Conservation (phyloP, 2,329 filamentous ascomycete species). For the Phoma sp. region DNA sequence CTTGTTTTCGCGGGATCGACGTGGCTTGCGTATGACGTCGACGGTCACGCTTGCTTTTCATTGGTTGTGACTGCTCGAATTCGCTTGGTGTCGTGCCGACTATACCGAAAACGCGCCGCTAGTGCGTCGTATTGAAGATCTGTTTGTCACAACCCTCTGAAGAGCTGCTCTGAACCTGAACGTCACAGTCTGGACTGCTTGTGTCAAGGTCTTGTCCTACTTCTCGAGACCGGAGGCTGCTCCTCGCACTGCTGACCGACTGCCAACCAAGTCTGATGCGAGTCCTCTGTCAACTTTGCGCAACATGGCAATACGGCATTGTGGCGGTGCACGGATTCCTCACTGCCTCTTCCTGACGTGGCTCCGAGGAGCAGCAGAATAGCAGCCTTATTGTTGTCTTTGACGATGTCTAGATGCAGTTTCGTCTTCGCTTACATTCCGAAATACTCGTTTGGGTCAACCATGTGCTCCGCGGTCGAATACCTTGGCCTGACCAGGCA, state of each 20-base stretch:
- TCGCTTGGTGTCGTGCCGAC: constrained; percentile 11
- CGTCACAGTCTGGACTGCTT: constrained; percentile 6
- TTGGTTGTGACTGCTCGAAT: constrained; percentile 15
- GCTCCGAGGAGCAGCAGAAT: constrained; percentile 20
- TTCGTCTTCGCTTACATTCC: no score
- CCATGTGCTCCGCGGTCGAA: no score
- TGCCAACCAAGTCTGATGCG: not conserved
- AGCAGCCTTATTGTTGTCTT: constrained; percentile 2
- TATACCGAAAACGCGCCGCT: constrained; percentile 6
- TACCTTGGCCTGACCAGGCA: no score
- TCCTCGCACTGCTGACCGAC: not conserved
- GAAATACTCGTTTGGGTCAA: no score
- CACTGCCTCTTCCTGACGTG: constrained; percentile 20
- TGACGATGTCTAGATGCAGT: not conserved
- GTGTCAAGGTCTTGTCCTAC: not conserved
- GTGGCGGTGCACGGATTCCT: constrained; percentile 26
- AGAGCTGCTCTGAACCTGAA: not conserved
- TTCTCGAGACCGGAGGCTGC: not conserved
- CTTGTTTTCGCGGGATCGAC: constrained; percentile 7
- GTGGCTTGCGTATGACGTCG: constrained; percentile 17
- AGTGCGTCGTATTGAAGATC: constrained; percentile 1
- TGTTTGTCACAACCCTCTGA: constrained; percentile 2
- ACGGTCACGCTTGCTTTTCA: constrained; percentile 11
- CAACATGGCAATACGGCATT: not conserved
- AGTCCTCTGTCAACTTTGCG: not conserved